These are phyloP conservation scores for Urochloa ruziziensis DNA, from an alignment of 176 grass and related monocot genomes.

Conservation along the genomic window DNA sequence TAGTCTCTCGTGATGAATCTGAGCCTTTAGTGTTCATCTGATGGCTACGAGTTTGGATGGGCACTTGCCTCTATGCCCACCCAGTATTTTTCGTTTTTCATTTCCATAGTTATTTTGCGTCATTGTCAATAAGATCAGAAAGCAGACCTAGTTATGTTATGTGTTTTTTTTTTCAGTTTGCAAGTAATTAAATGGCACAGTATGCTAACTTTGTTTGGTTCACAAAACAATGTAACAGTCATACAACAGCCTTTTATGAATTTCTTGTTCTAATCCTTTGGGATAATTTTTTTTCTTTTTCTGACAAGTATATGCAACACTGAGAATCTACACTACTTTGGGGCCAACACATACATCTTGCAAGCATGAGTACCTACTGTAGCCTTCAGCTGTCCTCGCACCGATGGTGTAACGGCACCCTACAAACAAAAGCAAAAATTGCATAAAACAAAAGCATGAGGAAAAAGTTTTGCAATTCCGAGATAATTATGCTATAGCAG, in stretches of 20 bases:
- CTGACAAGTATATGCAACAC: background rate
- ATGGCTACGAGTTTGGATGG: too few relatives aligned
- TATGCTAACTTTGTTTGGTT: too few relatives aligned
- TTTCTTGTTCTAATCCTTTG: background rate
- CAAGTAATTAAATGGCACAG: too few relatives aligned
- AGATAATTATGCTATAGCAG: background rate
- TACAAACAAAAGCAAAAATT: conserved; percentile 5
- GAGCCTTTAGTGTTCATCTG: too few relatives aligned
- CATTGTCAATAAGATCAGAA: too few relatives aligned
- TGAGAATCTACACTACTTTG: conserved; percentile 9
- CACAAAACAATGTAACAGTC: background rate
- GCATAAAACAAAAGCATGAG: background rate
- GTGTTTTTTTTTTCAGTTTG: too few relatives aligned
- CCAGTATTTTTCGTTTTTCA: too few relatives aligned
- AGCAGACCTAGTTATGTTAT: too few relatives aligned
- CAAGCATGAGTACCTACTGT: conserved; percentile 40
- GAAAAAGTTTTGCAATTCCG: background rate
- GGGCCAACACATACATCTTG: conserved; percentile 47
- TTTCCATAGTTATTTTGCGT: too few relatives aligned
- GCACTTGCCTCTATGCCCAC: too few relatives aligned
- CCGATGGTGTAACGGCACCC: conserved; percentile 22
- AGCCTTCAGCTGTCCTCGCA: conserved; percentile 23
- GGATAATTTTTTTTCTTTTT: background rate
- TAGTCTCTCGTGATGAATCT: too few relatives aligned
- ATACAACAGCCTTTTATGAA: background rate